These are phyloP conservation scores for Fusarium marasasianum DNA, from an alignment of 2,329 filamentous ascomycete genomes.

Conservation along the genomic window DNA sequence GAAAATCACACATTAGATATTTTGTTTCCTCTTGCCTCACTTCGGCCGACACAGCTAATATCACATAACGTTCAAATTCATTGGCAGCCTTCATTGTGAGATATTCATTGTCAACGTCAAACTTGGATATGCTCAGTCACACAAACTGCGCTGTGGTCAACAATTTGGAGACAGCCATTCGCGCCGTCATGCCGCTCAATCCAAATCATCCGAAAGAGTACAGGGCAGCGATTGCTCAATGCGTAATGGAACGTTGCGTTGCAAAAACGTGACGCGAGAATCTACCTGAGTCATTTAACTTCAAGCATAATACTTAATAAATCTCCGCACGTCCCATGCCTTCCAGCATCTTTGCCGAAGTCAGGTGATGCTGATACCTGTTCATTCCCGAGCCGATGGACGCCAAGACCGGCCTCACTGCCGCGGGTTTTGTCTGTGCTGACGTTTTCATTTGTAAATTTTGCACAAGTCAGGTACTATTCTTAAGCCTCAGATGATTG, in stretches of 20 bases:
- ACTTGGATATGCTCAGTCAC: neutral
- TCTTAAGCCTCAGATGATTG: neutral
- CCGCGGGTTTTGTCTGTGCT: neutral
- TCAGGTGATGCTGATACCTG: neutral
- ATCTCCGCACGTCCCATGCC: neutral
- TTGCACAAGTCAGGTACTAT: neutral
- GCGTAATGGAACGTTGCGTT: neutral
- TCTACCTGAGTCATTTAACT: neutral
- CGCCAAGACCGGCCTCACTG: neutral
- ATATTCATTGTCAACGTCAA: rapidly evolving
- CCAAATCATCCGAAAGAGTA: no score
- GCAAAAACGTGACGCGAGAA: neutral
- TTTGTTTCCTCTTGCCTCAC: no score
- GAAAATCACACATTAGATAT: no score
- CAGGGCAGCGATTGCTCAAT: rapidly evolving
- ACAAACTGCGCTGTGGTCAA: neutral
- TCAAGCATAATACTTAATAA: neutral
- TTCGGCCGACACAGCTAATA: no score
- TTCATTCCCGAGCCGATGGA: neutral
- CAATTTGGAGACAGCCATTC: no score
- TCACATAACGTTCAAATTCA: no score
- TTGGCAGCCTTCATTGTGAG: rapidly evolving
- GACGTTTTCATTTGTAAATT: neutral
- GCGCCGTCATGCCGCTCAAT: neutral
- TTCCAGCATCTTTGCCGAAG: neutral